phyloP scores from a whole-genome alignment of 441 rosid species.

The Corymbia citriodora region DNA sequence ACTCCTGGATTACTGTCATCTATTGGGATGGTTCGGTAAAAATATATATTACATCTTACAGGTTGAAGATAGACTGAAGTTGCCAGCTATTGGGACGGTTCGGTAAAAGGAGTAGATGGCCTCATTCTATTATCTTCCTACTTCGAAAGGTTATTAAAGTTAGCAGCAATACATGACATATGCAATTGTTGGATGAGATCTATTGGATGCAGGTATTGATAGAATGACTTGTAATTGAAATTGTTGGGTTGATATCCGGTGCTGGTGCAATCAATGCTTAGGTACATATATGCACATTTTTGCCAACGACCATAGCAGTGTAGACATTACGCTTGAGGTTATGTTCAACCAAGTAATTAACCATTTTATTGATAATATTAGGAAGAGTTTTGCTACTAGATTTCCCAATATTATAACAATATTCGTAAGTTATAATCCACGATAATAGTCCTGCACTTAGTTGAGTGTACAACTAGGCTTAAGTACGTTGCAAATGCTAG shows the following conservation, averaged over 20 bases:
- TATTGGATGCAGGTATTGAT: neutral
- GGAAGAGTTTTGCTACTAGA: neutral
- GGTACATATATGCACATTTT: neutral
- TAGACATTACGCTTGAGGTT: neutral
- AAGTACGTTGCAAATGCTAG: neutral
- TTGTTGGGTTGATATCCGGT: neutral
- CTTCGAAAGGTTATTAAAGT: neutral
- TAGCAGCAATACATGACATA: neutral
- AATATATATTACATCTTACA: neutral
- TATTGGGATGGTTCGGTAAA: too few relatives aligned
- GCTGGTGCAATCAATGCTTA: neutral
- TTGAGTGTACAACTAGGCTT: neutral
- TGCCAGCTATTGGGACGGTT: neutral
- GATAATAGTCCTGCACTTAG: too few relatives aligned
- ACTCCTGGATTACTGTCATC: neutral
- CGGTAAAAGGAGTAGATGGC: neutral
- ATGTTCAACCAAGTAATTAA: neutral
- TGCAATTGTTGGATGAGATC: neutral
- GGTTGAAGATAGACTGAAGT: neutral
- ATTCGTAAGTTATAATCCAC: too few relatives aligned
- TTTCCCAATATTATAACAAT: neutral
- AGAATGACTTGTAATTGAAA: neutral
- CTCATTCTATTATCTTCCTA: neutral
- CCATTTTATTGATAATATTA: too few relatives aligned
- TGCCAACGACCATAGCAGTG: neutral